Evolutionary conservation across 2,329 filamentous ascomycete species (phyloP), one percentile per base, ranked within the genome.

Genomic region (Capronia coronata): DNA sequence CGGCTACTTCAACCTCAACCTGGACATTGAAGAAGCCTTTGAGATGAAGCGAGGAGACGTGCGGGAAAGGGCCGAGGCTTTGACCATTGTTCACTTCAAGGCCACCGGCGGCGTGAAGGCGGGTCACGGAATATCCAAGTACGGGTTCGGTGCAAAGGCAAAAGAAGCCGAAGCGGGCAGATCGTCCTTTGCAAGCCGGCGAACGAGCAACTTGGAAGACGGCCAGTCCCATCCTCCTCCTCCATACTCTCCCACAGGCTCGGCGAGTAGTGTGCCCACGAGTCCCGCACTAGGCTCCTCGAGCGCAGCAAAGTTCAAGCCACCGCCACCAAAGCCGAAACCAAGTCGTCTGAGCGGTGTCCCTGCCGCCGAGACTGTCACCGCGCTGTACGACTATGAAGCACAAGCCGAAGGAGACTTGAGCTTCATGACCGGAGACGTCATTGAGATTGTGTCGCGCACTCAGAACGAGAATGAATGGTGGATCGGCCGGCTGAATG

Each of bases 381-480:
- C 89, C 2, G 93, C 93, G 6, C 70, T 98, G 54, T 98, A 96
- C 68, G 93, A 97, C 64, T 98, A 94, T 64, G 87, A 94, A 55
- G 93, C 93, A 4, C 90, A 97, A 66, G 90, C 91, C 1, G 89
- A 94, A 57, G 90, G 90, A 2, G 93, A 98, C 65, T 72, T 98
- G 55, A 94, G 87, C 62, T 98, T 98, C 71, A 78, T 78, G 14
- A 82, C 87, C 0, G 90, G 91, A 3, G 93, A 98, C 55, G 72
- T 85, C 3, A 97, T 98, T 62, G 90, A 97, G 67, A 90, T 98
- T 60, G 67, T 93, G 2, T 77, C 76, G 52, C 78, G 87, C 59
- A 94, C 88, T n/a, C 76, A 79, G 55, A 96, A 95, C 62, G 83
- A 87, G 44, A 97, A 98, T 61, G 93, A 98, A 68, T 98, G 93